These are phyloP conservation scores for Pichia gijzeniarum DNA, from an alignment of 805 yeast genomes.

Conservation along the genomic window DNA sequence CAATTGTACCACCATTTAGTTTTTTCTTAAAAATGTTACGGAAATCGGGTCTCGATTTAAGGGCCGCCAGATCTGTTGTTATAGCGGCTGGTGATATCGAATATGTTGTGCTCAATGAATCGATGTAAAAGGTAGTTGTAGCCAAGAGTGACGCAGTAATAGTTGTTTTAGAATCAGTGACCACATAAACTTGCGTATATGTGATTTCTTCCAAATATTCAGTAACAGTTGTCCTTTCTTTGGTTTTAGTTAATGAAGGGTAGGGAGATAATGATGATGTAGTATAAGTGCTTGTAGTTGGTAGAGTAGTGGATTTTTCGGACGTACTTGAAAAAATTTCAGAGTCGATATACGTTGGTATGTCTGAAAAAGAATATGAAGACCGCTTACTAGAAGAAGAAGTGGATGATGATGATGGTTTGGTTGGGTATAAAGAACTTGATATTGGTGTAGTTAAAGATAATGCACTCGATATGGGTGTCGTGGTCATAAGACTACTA, in stretches of 20 bases:
- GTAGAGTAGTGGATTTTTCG: too few species aligned
- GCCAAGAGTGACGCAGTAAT: constrained; percentile 21
- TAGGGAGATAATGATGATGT: neutral
- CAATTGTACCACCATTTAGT: constrained; percentile 21
- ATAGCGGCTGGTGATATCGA: constrained; percentile 20
- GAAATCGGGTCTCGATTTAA: constrained; percentile 12
- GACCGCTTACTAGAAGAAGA: too few species aligned
- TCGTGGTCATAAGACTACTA: too few species aligned
- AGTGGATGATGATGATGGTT: too few species aligned
- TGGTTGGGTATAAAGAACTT: too few species aligned
- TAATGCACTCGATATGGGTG: too few species aligned
- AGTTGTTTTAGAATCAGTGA: constrained; percentile 25
- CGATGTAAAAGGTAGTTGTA: constrained; percentile 16
- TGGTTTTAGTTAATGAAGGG: too few species aligned
- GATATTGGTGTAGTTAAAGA: too few species aligned
- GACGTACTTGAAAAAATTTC: neutral
- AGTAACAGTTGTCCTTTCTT: constrained; percentile 15
- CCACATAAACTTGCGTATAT: constrained; percentile 26
- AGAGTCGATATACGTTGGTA: constrained; percentile 1
- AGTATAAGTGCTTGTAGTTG: too few species aligned
- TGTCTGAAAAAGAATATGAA: neutral
- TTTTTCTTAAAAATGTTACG: neutral
- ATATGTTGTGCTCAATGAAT: constrained; percentile 13
- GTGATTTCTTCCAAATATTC: constrained; percentile 14
- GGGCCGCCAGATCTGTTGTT: constrained; percentile 24